Conservation (phyloP, 345 rosid species). For the Theobroma cacao region DNA sequence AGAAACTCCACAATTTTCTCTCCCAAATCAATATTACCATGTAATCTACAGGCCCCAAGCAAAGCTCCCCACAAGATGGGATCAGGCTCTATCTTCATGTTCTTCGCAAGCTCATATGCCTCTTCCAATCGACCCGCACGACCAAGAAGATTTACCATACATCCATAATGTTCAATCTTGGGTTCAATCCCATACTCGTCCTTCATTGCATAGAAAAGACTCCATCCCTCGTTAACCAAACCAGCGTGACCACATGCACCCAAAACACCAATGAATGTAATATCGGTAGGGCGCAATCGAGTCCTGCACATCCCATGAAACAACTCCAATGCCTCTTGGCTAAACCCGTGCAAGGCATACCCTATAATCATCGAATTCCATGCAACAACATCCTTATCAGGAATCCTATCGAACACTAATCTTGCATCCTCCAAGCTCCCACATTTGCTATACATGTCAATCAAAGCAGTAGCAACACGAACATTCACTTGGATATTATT, state of each 20-base stretch:
- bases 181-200: slow-evolving; percentile 51
- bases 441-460: slow-evolving; percentile 80
- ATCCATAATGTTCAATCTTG: slow-evolving; percentile 82
- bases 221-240: slow-evolving; percentile 56
- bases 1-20: slow-evolving; percentile 67
- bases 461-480: slow-evolving; percentile 50
- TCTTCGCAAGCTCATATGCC: slow-evolving; percentile 44
- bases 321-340: slow-evolving; percentile 46
- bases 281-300: slow-evolving; percentile 51
- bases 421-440: slow-evolving; percentile 71
- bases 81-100: slow-evolving; percentile 55
- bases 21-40: slow-evolving; percentile 51
- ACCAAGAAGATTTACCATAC: slow-evolving; percentile 66
- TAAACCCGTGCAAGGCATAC: slow-evolving; percentile 65
- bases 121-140: slow-evolving; percentile 59
- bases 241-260: slow-evolving; percentile 80
- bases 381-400: slow-evolving; percentile 46
- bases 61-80: slow-evolving; percentile 65
- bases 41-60: slow-evolving; percentile 66
- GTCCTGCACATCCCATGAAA: slow-evolving; percentile 46
- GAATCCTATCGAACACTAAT: slow-evolving; percentile 39
- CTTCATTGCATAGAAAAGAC: slow-evolving; percentile 51
- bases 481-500: slow-evolving; percentile 33
- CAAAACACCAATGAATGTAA: slow-evolving; percentile 55
- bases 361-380: slow-evolving; percentile 79